Percentiles rank a stretch among this genome's conserved stretches.
Conservation (phyloP, 2,329 filamentous ascomycete species). For the Hawksworthiomyces lignivorus region DNA sequence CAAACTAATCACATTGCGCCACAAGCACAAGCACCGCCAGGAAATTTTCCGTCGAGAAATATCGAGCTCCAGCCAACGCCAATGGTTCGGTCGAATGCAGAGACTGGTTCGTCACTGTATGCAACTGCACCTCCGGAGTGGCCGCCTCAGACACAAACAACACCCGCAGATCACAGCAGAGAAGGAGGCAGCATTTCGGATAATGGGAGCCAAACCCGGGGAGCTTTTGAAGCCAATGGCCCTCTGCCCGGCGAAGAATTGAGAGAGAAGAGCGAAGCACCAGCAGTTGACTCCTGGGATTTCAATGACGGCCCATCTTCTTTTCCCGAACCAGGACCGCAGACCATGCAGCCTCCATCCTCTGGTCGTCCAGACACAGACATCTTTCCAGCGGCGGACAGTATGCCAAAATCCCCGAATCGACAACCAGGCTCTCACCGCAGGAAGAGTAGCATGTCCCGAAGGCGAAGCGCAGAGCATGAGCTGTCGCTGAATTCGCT, state of each 20-base stretch:
- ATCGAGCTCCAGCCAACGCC: constrained; percentile 37
- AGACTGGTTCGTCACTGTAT: constrained; percentile 30
- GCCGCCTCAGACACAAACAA: constrained; percentile 15
- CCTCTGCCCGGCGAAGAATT: constrained; percentile 28
- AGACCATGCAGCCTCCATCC: constrained; percentile 27
- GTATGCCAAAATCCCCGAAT: constrained; percentile 71
- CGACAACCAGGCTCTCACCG: constrained; percentile 62
- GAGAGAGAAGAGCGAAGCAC: constrained; percentile 37
- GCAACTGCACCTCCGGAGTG: constrained; percentile 22
- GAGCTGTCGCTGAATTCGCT: constrained; percentile 45
- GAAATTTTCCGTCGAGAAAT: constrained; percentile 26
- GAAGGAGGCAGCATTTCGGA: too few species aligned
- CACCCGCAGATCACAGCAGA: not conserved
- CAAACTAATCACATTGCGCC: constrained; percentile 48
- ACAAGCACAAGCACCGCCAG: constrained; percentile 30
- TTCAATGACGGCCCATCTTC: constrained; percentile 67
- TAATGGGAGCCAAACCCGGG: too few species aligned
- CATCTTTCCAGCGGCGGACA: constrained; percentile 75
- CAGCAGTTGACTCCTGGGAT: constrained; percentile 76
- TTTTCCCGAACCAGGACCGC: constrained; percentile 46
- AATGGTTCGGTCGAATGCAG: constrained; percentile 46
- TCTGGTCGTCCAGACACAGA: constrained; percentile 75
- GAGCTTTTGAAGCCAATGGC: constrained; percentile 28
- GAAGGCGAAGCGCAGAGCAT: constrained; percentile 62
- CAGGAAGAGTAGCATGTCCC: constrained; percentile 71